Conservation (phyloP, 1,139 yeast genomes). For the Pichia norvegensis region DNA sequence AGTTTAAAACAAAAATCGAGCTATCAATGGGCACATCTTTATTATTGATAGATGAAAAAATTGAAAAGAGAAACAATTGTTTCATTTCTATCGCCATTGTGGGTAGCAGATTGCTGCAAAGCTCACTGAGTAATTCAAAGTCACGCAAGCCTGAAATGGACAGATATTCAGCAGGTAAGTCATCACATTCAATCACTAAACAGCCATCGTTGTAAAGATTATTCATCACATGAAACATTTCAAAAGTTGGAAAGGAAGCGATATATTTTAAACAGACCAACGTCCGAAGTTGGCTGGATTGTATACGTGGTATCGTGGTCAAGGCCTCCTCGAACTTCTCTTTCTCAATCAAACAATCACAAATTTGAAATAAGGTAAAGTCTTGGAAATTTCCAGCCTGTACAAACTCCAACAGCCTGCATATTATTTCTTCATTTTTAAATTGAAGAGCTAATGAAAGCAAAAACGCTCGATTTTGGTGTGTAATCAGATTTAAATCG, state of each 20-base stretch:
- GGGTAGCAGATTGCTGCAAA: slow-evolving; percentile 4
- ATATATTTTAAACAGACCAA: slow-evolving; percentile 6
- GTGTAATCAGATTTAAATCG: background rate
- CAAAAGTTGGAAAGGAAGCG: slow-evolving; percentile 1
- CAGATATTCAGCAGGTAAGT: slow-evolving; percentile 11
- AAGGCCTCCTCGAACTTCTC: slow-evolving; percentile 2
- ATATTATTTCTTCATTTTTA: slow-evolving; percentile 2
- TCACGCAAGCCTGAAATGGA: slow-evolving; percentile 10
- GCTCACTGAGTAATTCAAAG: slow-evolving; percentile 8
- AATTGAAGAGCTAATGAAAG: slow-evolving; percentile 9
- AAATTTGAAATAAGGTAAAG: background rate
- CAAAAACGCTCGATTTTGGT: slow-evolving; percentile 2
- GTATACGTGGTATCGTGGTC: slow-evolving; percentile 4
- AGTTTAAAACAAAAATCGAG: slow-evolving; percentile 13
- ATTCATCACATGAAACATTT: slow-evolving; percentile 7
- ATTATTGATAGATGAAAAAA: slow-evolving; percentile 19
- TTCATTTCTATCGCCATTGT: slow-evolving; percentile 8
- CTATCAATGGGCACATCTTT: slow-evolving; percentile 15
- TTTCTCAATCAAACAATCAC: background rate
- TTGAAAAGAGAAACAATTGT: slow-evolving; percentile 13
- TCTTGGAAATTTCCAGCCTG: slow-evolving; percentile 3
- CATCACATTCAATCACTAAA: background rate
- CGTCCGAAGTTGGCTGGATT: slow-evolving; percentile 1
- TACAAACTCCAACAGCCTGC: background rate
- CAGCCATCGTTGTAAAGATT: background rate